Evolutionary conservation across 2,329 filamentous ascomycete species (phyloP).

Genomic region (Fusarium udum): DNA sequence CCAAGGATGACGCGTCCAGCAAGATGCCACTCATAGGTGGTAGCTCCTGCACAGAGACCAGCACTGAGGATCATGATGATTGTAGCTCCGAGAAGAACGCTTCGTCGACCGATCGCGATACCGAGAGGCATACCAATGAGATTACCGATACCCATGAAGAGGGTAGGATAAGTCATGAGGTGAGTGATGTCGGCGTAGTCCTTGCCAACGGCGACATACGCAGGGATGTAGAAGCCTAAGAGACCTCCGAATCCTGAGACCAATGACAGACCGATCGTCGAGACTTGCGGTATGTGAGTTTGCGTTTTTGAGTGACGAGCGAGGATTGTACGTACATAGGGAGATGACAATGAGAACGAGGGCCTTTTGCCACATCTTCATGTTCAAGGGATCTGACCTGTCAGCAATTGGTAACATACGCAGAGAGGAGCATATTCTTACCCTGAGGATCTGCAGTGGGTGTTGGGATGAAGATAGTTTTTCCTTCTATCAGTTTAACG

Average conservation of each 20-base stretch:
- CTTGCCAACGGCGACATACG: slow-evolving; percentile 5
- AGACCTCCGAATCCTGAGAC: slow-evolving; percentile 19
- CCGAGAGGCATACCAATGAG: slow-evolving; percentile 37
- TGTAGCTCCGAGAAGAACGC: slow-evolving; percentile 34
- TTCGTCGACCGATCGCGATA: slow-evolving; percentile 34
- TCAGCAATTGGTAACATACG: not conserved
- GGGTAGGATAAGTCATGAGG: slow-evolving; percentile 17
- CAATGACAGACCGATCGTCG: slow-evolving; percentile 10
- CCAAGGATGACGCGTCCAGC: slow-evolving; percentile 26
- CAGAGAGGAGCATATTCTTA: not conserved
- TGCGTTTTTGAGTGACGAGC: rapidly evolving
- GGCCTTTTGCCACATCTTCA: slow-evolving; percentile 38
- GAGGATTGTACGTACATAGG: slow-evolving; percentile 9
- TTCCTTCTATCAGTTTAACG: slow-evolving; percentile 31
- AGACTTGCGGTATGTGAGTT: slow-evolving; percentile 3
- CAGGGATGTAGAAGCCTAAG: slow-evolving; percentile 15
- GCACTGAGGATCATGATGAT: slow-evolving; percentile 34
- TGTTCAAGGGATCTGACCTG: slow-evolving; percentile 33
- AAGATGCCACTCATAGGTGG: slow-evolving; percentile 39
- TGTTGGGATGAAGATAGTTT: slow-evolving; percentile 30
- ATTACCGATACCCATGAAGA: slow-evolving; percentile 35
- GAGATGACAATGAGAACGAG: slow-evolving; percentile 32
- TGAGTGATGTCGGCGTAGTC: slow-evolving; percentile 18
- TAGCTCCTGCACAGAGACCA: slow-evolving; percentile 25
- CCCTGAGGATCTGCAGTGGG: slow-evolving; percentile 33